Evolutionary conservation across 2,329 filamentous ascomycete genomes (phyloP), one percentile per base, ranked within the genome.

Genomic region (Helicocarpus griseus): DNA sequence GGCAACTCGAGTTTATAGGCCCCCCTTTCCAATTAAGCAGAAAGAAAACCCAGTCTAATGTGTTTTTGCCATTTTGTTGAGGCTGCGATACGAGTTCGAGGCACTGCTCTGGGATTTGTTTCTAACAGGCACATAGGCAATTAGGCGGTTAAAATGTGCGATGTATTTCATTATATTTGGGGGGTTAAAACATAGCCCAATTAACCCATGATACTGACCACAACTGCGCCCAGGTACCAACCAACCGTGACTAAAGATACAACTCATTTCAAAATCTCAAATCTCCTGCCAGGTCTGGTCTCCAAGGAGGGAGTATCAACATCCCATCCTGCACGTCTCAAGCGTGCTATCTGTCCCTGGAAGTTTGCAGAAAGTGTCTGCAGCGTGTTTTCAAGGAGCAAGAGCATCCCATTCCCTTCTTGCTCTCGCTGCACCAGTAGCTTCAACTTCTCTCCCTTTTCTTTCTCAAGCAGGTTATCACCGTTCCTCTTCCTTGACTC

Each of bases 231-330:
- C 29, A 31, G 29, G 13, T 2, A 3, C 7, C 29, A 31, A 2
- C 29, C 3, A 31, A 8, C 29, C 13, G 13, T 31, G 29, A 13
- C 29, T 3, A 41, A 1, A 2, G n/a, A 39, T 24, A 21, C 5
- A 9, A 17, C 29, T 35, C 19, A 47, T 14, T 24, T 17, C 21
- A 35, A 28, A n/a, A 47, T 50, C 55, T 67, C 24, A 50, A 74
- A 54, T 53, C 72, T 64, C 50, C 62, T 60, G 9, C 78, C 81
- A 44, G 77, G 71, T 53, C 70, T 74, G 17, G 84, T 89, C 71
- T 89, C 85, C 58, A 90, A 69, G 5, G 81, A 83, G 36, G 75
- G 75, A 48, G 74, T 74, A 51, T 80, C 71, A 44, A 86, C 58
- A 66, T 89, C 79, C 86, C 86, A 90, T 0, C 85, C 85, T 29